Evolutionary conservation across 164 flowering plant species (phyloP).

Genomic region (Pachysandra terminalis): DNA sequence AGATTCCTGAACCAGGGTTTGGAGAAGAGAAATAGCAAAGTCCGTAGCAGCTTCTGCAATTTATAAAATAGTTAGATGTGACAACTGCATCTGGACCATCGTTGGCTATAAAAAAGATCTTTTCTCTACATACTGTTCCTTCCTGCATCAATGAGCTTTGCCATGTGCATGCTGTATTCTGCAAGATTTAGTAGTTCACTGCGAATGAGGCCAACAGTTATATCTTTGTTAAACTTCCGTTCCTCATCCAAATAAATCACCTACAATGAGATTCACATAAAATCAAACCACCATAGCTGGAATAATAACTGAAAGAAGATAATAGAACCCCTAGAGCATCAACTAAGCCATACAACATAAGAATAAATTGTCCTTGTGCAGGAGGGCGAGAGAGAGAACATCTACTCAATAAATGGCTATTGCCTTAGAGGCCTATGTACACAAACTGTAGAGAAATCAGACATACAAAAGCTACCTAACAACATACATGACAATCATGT

Average conservation of each 20-base stretch:
- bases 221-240: conserved; percentile 81
- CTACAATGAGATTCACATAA: conserved; percentile 23
- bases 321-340: no score
- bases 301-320: no score
- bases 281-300: not conserved
- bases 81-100: not conserved
- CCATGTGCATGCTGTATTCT: conserved; percentile 90
- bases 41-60: conserved; percentile 91
- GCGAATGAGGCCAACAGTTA: conserved; percentile 77
- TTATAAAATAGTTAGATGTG: conserved; percentile 15
- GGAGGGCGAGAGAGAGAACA: no score
- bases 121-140: conserved; percentile 68
- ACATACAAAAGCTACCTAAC: no score
- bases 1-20: conserved; percentile 67
- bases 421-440: no score
- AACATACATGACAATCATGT: no score
- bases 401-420: no score
- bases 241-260: conserved; percentile 92
- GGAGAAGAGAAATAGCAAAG: conserved; percentile 76
- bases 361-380: no score
- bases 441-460: no score
- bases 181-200: conserved; percentile 82
- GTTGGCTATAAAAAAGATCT: not conserved
- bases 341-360: no score
- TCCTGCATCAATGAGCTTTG: conserved; percentile 94